Evolutionary conservation across 1,284 basidiomycete genomes (phyloP), one percentile per base, ranked within the genome.

Genomic region (Quambalaria eucalypti): DNA sequence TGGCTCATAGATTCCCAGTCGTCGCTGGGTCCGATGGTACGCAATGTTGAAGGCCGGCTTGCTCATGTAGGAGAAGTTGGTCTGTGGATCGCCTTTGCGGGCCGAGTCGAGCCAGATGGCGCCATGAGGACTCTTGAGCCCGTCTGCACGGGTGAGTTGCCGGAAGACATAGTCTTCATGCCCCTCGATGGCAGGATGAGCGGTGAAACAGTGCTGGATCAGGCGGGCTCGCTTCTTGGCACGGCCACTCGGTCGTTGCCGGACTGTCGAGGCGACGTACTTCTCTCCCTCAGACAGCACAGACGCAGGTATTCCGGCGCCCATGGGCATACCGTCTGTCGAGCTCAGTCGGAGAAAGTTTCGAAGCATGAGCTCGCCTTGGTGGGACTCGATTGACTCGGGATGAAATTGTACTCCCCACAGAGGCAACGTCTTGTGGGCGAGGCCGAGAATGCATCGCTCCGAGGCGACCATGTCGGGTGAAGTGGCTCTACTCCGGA

Each of bases 361-460:
- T 28, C 33, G 28, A 57, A 75, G 57, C 28, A 75, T 61, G 7
- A 23, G 48, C 21, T 55, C 51, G 1, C 73, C 73, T 16, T 47
- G 54, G 4, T 30, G 33, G 10, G 65, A 68, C 26, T 71, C 68
- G 47, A 75, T 68, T 25, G 68, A 71, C 51, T 75, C 92, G 1
- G 92, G 93, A 74, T 97, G 93, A 69, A 95, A 97, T 73, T 97
- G 92, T 2, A 97, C 90, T 2, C 88, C 90, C 84, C 87, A 92
- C 64, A 92, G 87, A 0, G 91, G 73, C 2, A 61, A 42, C 1
- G 57, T 52, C 30, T 52, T 62, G 51, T 75, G 73, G 46, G 68
- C 59, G 29, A 75, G 50, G 1, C 62, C 69, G 57, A 74, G 64
- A n/a, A 74, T 61, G 16, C 64, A 59, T 2, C 50, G 46, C 5